phyloP scores from a whole-genome alignment of 2,329 filamentous ascomycete genomes.

The Magnaporthales sp. region DNA sequence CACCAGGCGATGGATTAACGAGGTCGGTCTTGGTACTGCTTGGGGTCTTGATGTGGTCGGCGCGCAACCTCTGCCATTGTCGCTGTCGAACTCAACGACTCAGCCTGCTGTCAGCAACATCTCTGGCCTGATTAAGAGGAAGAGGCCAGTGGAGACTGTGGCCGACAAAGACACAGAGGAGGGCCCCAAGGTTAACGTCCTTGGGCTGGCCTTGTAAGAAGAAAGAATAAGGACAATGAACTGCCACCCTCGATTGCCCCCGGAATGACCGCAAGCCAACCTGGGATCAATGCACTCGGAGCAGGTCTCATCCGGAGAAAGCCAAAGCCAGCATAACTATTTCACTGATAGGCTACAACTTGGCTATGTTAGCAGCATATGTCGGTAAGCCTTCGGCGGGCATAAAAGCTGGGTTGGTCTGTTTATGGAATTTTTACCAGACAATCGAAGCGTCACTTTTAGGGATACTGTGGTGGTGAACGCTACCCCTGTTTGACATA shows the following conservation, averaged over 20 bases:
- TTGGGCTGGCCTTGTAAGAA: conserved; percentile 32
- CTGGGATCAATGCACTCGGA: conserved; percentile 9
- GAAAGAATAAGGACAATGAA: conserved; percentile 25
- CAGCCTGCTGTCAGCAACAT: conserved; percentile 33
- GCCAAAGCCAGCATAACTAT: conserved; percentile 23
- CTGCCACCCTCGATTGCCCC: background rate
- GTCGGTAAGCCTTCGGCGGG: background rate
- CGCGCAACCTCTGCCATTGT: conserved; percentile 14
- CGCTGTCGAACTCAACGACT: conserved; percentile 4
- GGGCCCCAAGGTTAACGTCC: conserved; percentile 11
- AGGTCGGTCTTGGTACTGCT: conserved; percentile 45
- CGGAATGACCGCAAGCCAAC: no score
- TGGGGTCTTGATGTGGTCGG: conserved; percentile 48
- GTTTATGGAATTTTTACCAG: background rate
- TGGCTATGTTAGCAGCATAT: background rate
- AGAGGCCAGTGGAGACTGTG: conserved; percentile 8
- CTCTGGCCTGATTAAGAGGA: conserved; percentile 34
- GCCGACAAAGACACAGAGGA: background rate
- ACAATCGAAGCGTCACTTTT: background rate
- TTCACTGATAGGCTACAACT: background rate
- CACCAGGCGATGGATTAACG: conserved; percentile 61
- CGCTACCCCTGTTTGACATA: background rate
- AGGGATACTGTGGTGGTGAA: background rate
- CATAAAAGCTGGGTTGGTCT: background rate
- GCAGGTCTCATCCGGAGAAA: conserved; percentile 41